Evolutionary conservation across 1,284 basidiomycete species (phyloP).

Genomic region (Neotropicomus parvogracilis): DNA sequence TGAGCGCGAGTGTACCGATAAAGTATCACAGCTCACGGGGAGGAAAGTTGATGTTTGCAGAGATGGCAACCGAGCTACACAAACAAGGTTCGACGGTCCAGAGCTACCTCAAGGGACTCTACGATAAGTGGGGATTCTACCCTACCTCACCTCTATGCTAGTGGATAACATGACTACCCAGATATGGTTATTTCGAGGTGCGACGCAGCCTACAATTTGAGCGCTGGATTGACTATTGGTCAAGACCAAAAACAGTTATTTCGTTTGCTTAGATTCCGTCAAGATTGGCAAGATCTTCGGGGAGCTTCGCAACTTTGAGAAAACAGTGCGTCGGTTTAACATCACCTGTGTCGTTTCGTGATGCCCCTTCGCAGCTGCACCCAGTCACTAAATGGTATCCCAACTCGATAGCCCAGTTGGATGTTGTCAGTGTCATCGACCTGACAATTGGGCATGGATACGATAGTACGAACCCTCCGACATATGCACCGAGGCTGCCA

Average conservation of each 20-base stretch:
- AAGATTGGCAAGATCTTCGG: constrained; percentile 67
- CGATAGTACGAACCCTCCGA: constrained; percentile 67
- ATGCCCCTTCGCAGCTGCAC: constrained; percentile 13
- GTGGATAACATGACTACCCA: constrained; percentile 38
- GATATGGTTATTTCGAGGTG: constrained; percentile 38
- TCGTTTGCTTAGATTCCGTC: constrained; percentile 62
- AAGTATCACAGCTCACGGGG: neutral
- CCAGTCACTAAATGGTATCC: constrained; percentile 48
- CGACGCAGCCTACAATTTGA: neutral
- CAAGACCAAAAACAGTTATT: constrained; percentile 81
- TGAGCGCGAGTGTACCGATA: constrained; percentile 30
- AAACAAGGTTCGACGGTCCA: constrained; percentile 51
- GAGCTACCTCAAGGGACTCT: constrained; percentile 60
- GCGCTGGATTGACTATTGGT: neutral
- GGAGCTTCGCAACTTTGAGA: constrained; percentile 55
- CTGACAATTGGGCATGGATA: constrained; percentile 65
- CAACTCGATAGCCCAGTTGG: constrained; percentile 53
- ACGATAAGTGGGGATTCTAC: constrained; percentile 48
- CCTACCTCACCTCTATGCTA: constrained; percentile 1
- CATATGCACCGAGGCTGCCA: constrained; percentile 60
- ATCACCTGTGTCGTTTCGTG: neutral
- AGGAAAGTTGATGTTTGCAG: constrained; percentile 60
- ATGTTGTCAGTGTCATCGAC: constrained; percentile 63
- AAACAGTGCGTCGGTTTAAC: constrained; percentile 32
- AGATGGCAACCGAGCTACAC: constrained; percentile 54